These are phyloP conservation scores for Penicillium hordei DNA, from an alignment of 2,329 filamentous ascomycete genomes.

Conservation along the genomic window DNA sequence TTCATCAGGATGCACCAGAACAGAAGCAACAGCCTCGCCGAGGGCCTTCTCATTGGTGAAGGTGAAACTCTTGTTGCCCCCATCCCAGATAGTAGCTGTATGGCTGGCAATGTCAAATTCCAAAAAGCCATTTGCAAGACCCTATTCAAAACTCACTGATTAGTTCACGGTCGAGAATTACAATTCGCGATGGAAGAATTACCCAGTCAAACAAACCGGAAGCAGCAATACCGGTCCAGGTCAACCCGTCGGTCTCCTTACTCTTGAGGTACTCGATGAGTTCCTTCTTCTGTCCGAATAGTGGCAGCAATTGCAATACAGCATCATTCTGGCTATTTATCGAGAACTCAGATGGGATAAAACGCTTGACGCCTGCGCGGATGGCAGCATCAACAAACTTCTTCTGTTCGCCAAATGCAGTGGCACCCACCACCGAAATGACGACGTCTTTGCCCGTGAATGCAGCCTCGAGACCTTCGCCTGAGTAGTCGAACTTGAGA, in stretches of 20 bases:
- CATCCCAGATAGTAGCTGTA: conserved; percentile 57
- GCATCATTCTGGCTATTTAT: conserved; percentile 27
- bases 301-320: conserved; percentile 25
- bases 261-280: conserved; percentile 54
- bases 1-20: conserved; percentile 51
- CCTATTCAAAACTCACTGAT: conserved; percentile 25
- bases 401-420: conserved; percentile 29
- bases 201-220: conserved; percentile 63
- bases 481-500: conserved; percentile 28
- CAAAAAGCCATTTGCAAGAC: conserved; percentile 51
- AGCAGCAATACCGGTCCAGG: conserved; percentile 60
- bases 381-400: conserved; percentile 35
- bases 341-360: conserved; percentile 38
- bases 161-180: background rate
- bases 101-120: conserved; percentile 53
- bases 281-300: conserved; percentile 29
- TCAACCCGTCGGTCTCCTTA: conserved; percentile 50
- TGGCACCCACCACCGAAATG: conserved; percentile 29
- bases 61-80: conserved; percentile 54
- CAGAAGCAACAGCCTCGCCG: conserved; percentile 52
- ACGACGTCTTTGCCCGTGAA: conserved; percentile 34
- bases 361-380: conserved; percentile 33
- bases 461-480: conserved; percentile 20
- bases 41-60: conserved; percentile 54
- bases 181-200: conserved; percentile 3